These are phyloP conservation scores for Nectriaceae sp. DNA, from an alignment of 2,329 filamentous ascomycete genomes.

Conservation along the genomic window DNA sequence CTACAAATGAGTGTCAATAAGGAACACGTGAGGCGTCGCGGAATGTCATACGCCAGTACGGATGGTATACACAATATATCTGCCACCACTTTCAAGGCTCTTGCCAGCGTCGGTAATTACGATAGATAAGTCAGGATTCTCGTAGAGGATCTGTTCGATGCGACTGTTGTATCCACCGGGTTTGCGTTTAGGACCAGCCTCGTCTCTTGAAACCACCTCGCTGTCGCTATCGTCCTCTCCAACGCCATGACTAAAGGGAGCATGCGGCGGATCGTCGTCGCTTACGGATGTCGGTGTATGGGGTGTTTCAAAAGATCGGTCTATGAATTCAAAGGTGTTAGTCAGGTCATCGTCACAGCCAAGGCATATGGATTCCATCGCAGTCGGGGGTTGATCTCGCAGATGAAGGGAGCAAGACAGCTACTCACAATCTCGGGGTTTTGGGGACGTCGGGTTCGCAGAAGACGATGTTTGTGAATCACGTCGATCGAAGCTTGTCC, in stretches of 20 bases:
- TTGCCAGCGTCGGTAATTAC: constrained; percentile 95
- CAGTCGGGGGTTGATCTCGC: background rate
- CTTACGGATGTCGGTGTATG: constrained; percentile 73
- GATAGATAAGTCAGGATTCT: constrained; percentile 87
- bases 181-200: constrained; percentile 61
- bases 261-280: constrained; percentile 61
- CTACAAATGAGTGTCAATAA: constrained; percentile 46
- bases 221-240: constrained; percentile 46
- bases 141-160: constrained; percentile 96
- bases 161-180: constrained; percentile 91
- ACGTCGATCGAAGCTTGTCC: constrained; percentile 83
- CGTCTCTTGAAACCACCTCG: constrained; percentile 44
- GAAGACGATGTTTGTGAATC: constrained; percentile 75
- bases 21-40: background rate
- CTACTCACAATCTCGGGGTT: constrained; percentile 57
- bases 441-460: constrained; percentile 65
- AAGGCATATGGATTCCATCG: background rate
- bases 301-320: constrained; percentile 59
- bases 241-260: constrained; percentile 28
- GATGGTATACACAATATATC: constrained; percentile 97
- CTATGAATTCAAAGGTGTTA: constrained; percentile 19
- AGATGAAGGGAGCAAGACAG: constrained; percentile 4
- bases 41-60: constrained; percentile 73
- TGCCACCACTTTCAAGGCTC: constrained; percentile 86
- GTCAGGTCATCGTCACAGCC: background rate